Evolutionary conservation across 371 early-diverging fungal species (phyloP).

Genomic region (Mortierella sp.): DNA sequence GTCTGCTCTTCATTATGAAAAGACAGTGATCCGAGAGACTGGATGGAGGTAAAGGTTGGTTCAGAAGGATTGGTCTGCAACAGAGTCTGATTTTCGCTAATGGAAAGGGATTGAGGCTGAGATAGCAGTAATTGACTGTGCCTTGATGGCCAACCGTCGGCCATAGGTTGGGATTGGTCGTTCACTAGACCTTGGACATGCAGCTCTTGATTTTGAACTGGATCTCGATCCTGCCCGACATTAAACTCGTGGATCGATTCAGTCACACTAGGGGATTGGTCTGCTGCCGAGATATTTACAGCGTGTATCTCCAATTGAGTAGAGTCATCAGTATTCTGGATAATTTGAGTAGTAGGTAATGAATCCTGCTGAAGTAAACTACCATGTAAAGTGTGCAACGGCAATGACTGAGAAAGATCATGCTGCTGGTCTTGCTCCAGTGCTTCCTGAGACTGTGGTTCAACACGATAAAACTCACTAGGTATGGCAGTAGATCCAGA

Average conservation of each 20-base stretch:
- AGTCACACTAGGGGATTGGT: background rate
- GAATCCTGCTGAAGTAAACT: too few relatives aligned
- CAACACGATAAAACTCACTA: background rate
- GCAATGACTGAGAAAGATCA: too few relatives aligned
- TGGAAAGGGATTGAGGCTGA: conserved; percentile 10
- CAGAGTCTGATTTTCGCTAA: conserved; percentile 4
- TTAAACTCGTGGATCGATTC: too few relatives aligned
- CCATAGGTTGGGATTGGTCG: background rate
- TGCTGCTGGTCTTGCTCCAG: background rate
- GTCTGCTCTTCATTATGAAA: background rate
- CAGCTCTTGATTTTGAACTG: background rate
- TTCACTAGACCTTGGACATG: background rate
- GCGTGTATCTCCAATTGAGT: too few relatives aligned
- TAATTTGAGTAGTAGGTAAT: background rate
- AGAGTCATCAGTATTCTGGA: too few relatives aligned
- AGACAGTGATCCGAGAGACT: conserved; percentile 5
- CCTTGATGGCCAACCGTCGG: background rate
- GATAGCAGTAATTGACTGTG: conserved; percentile 21
- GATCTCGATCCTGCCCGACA: too few relatives aligned
- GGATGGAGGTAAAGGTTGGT: background rate
- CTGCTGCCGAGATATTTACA: background rate
- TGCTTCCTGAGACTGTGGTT: background rate
- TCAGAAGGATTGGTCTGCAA: background rate
- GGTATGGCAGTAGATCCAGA: background rate
- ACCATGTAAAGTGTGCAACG: too few relatives aligned